Evolutionary conservation across 73 alveolate genomes (phyloP).

Genomic region (Uronychia binucleata): DNA sequence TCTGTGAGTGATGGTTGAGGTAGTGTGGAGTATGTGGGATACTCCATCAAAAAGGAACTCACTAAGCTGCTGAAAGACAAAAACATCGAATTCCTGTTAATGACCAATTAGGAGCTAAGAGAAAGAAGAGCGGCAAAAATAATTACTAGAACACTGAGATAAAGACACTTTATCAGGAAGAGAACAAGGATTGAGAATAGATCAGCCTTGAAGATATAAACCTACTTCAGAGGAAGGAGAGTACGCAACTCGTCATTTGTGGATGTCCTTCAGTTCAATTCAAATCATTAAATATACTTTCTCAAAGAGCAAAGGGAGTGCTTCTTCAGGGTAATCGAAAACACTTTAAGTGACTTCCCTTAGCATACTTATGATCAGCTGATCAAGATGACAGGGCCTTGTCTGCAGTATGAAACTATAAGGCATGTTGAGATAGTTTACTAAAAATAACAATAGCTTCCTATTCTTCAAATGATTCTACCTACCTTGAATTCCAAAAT

Average conservation of each 20-base stretch:
- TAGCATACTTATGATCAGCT: not conserved
- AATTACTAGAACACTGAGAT: not conserved
- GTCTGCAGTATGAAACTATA: constrained; percentile 15
- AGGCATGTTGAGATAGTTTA: constrained; percentile 1
- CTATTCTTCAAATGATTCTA: constrained; percentile 8
- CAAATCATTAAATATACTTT: constrained; percentile 39
- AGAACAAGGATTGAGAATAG: constrained; percentile 1
- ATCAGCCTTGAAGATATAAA: constrained; percentile 29
- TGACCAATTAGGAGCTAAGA: constrained; percentile 48
- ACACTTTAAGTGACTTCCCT: not conserved
- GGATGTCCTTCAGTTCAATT: constrained; percentile 23
- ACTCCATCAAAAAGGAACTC: constrained; percentile 62
- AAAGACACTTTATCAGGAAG: constrained; percentile 13
- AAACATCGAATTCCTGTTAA: constrained; percentile 34
- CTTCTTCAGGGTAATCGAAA: constrained; percentile 14
- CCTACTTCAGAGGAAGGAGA: constrained; percentile 24
- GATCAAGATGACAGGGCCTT: not conserved
- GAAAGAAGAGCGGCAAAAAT: constrained; percentile 18
- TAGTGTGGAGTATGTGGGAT: no score
- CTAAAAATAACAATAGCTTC: not conserved
- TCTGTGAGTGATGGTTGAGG: constrained; percentile 16
- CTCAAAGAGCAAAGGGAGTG: constrained; percentile 40
- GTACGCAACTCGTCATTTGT: constrained; percentile 23
- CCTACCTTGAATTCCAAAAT: constrained; percentile 6
- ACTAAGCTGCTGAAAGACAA: constrained; percentile 44